Base-by-base conservation (phyloP, 78 protist genomes). In the Monocercomonoides exilis region DNA sequence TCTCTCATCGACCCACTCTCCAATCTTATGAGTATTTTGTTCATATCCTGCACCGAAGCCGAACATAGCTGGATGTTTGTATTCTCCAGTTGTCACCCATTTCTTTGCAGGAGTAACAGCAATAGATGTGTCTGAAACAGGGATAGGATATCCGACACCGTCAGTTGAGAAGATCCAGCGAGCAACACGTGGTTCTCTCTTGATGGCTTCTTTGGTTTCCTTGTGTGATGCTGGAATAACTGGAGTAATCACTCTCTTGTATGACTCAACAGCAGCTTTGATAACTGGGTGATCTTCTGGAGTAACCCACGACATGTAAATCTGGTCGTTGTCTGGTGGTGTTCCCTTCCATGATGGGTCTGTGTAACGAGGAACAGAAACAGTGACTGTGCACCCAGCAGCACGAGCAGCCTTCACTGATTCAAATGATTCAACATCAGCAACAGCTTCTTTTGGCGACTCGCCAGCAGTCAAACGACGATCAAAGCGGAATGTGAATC, bases 121-220 rank as follows among this genome's bases (percentile, higher is more conserved):
- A 42, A 86, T 46, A 41, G 81, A 54, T n/a, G 45, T 86, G 82
- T 79, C 21, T 6, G 6, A 5, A 4, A 32, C 81, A 34, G 80
- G 88, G 5, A 86, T 34, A 3, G 88, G 88, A n/a, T 29, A 42
- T 34, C 90, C 90, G 44, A 90, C 92, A 43, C 92, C 92, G 77
- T 90, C 92, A 42, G 92, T 90, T 35, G 90, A 87, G 86, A 90
- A 90, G 44, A 87, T 87, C 87, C 90, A 90, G 3, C 90, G 43
- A 45, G 41, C 90, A 54, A 90, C 90, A 2, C 87, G 1, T 54
- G 92, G 92, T 34, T 90, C 92, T 35, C 44, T 21, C 42, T 54
- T 35, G 44, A 90, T 81, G 41, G 89, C 2, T 41, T 41, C 44
- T 46, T 21, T 41, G 43, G 81, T 64, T 6, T 80, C 42, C n/a